Evolutionary conservation across 257 asterid species (phyloP), one percentile per base, ranked within the genome.

Genomic region (Solanum acaule): DNA sequence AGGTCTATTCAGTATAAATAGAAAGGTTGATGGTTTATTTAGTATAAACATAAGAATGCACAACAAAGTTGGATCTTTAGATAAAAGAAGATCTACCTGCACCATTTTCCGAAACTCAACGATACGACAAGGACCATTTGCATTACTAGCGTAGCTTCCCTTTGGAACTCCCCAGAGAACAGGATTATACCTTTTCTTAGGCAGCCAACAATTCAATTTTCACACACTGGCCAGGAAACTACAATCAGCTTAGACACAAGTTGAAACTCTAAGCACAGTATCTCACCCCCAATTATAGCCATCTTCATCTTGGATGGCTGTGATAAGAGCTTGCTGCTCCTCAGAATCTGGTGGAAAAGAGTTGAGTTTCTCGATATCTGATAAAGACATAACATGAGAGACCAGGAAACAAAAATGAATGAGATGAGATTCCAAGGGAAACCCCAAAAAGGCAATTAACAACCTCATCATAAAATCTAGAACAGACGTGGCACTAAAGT

Each of bases 201-300:
- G 89, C 68, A 72, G 87, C 44, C 81, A 40, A 83, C 83, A 87
- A 89, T 84, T 73, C 71, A 86, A 89, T 68, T 87, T 68, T 14
- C 86, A 85, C 56, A 34, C 52, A 71, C 44, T 18, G 70, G 44
- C 29, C 86, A 82, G 86, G 68, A 82, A 82, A 82, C 86, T 49
- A 82, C 29, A 46, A 82, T 82, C 86, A 82, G 42, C 70, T 29
- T 49, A 82, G 42, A 68, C 70, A 87, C 31, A 81, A 89, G 86
- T 23, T 71, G 35, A 56, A 68, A 89, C n/a, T 73, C 87, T 88
- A 37, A 88, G 91, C 86, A 89, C 86, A 83, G 68, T 56, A 88
- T 90, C 97, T 87, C 88, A 96, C 99, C 99, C 99, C 99, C 99
- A 95, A 81, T 96, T 96, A 91, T 89, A 95, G 83, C 98, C 99